A percentile compares a stretch with the other conserved stretches of the same genome.
Evolutionary conservation across 1,139 yeast species (phyloP).

Genomic region (Protomyces arabidopsidicola): DNA sequence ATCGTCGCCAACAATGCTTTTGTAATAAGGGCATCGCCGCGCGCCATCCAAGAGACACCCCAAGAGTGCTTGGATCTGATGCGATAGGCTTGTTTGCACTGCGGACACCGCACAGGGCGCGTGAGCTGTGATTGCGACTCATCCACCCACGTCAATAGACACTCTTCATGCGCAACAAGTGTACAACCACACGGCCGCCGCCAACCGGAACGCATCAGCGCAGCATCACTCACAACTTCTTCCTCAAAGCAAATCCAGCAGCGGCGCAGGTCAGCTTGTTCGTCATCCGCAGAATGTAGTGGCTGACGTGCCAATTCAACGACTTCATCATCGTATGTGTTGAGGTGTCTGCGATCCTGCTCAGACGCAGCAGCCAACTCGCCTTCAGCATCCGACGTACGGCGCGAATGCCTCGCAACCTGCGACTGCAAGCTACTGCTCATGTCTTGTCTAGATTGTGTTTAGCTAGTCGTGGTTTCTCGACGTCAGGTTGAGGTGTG

Average conservation of each 20-base stretch:
- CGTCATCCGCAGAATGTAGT: neutral
- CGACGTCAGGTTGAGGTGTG: too few relatives aligned
- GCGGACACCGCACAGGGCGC: constrained; percentile 24
- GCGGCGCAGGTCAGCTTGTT: neutral
- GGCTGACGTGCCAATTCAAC: neutral
- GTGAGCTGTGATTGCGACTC: constrained; percentile 19
- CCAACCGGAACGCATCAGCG: constrained; percentile 34
- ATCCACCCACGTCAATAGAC: constrained; percentile 44
- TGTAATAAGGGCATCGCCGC: constrained; percentile 11
- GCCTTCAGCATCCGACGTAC: neutral
- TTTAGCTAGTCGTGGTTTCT: too few relatives aligned
- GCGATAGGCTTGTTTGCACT: constrained; percentile 26
- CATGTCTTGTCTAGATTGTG: too few relatives aligned
- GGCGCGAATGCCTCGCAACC: neutral
- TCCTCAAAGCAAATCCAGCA: constrained; percentile 30
- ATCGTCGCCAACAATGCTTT: constrained; percentile 7
- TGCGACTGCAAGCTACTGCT: neutral
- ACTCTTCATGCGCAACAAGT: constrained; percentile 44
- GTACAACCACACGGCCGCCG: constrained; percentile 46
- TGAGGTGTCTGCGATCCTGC: neutral
- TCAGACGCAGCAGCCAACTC: too few relatives aligned
- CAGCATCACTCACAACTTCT: constrained; percentile 2
- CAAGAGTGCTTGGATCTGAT: constrained; percentile 10
- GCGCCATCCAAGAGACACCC: constrained; percentile 15
- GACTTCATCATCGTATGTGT: neutral